Evolutionary conservation across 345 rosid species (phyloP).

Genomic region (Ceriops decandra): DNA sequence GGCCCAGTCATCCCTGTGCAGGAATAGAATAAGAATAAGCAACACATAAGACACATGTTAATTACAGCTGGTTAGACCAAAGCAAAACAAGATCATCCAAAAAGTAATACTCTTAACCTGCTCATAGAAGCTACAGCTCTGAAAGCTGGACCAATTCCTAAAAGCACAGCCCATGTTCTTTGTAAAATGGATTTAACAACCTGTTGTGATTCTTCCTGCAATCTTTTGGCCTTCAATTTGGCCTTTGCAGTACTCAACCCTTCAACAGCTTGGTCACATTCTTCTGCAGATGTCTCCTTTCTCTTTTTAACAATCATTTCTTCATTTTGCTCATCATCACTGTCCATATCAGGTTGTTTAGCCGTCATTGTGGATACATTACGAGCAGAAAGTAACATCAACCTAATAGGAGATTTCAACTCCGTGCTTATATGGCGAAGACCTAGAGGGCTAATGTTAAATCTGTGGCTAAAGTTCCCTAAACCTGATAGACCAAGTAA

Average conservation of each 20-base stretch:
- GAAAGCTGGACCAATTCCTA: slow-evolving; percentile 62
- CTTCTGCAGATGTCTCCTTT: slow-evolving; percentile 73
- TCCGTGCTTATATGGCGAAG: slow-evolving; percentile 28
- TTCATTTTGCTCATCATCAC: slow-evolving; percentile 53
- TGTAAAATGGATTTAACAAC: slow-evolving; percentile 41
- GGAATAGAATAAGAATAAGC: not conserved
- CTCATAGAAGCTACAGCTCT: slow-evolving; percentile 76
- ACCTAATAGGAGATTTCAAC: slow-evolving; percentile 25
- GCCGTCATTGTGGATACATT: slow-evolving; percentile 61
- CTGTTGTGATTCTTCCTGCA: slow-evolving; percentile 43
- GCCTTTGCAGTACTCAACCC: slow-evolving; percentile 61
- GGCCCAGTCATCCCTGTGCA: slow-evolving; percentile 87
- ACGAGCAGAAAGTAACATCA: slow-evolving; percentile 31
- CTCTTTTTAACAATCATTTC: slow-evolving; percentile 36
- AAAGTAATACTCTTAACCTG: slow-evolving; percentile 40
- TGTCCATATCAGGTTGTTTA: slow-evolving; percentile 47
- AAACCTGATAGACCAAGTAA: slow-evolving; percentile 16
- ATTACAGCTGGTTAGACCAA: not conserved
- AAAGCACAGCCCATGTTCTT: slow-evolving; percentile 41
- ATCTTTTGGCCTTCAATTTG: slow-evolving; percentile 56
- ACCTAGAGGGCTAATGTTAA: slow-evolving; percentile 24
- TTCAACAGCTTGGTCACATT: slow-evolving; percentile 76
- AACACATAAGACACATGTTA: not conserved
- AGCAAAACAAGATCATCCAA: not conserved
- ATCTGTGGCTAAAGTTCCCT: slow-evolving; percentile 20